Base-by-base conservation (phyloP, 129 eudicot species). In the Erigeron canadensis region DNA sequence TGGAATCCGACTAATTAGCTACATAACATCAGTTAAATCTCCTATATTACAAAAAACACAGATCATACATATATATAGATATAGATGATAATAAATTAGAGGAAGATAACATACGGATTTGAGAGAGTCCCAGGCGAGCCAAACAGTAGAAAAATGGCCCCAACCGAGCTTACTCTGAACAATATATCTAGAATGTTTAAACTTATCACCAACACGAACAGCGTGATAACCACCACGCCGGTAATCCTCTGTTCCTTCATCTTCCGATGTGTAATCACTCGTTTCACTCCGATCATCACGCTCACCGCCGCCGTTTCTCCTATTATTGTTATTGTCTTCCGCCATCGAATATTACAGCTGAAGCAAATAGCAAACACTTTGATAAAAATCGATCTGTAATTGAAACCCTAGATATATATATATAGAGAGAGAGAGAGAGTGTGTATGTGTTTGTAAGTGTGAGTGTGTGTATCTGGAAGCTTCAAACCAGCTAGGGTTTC, bases 61-160 rank as follows among this genome's bases (percentile, higher is more conserved):
- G 16, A 19, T 15, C 1, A 78, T 65, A 38, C 5, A 56, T 58
- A 10, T 19, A 0, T 28, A 9, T 37, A 3, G 12, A 8, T 70
- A 16, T 62, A 5, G n/a, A 8, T 37, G 28, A 0, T 12, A 77
- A 9, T 9, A n/a, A 23, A 10, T 18, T n/a, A 70, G 48, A 38
- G 39, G 46, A 8, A 66, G 61, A 62, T 17, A 37, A 61, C 67
- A 43, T 72, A 89, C 96, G 58, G 92, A 87, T 72, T 84, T 82
- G 7, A 82, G 87, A 60, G 89, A 80, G 64, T 94, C 98, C 98
- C 98, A 94, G 83, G 98, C 88, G 78, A 94, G 97, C 98, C 98
- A 94, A 75, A 94, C 98, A 40, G 96, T 89, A 62, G 97, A 94
- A 73, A 94, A 94, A 70, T 94, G 98, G 11, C 97, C 98, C 98